A percentile compares a stretch with the other conserved stretches of the same genome.
Conservation (phyloP, 257 asterid genomes). For the Fraxinus cuspidata region DNA sequence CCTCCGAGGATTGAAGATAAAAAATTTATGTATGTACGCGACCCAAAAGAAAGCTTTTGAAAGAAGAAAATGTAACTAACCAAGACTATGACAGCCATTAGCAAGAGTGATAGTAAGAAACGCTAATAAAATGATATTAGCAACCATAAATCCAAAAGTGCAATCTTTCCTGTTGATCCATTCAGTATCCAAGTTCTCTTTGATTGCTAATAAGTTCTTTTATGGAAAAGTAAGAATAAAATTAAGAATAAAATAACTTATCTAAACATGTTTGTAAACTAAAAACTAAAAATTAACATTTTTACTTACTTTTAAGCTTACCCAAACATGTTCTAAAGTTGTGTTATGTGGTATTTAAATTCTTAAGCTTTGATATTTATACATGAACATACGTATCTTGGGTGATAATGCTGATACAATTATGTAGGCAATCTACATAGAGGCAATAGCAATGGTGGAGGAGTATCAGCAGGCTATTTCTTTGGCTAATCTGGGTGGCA, state of each 20-base stretch:
- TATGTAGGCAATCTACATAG: conserved; percentile 76
- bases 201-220: background rate
- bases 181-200: background rate
- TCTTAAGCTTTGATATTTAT: background rate
- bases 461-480: conserved; percentile 90
- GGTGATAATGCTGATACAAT: conserved; percentile 13
- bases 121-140: too few species aligned
- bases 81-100: too few species aligned
- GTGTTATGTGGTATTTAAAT: conserved; percentile 14
- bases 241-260: background rate
- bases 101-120: too few species aligned
- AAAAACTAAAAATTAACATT: background rate
- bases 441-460: conserved; percentile 93
- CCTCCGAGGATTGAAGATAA: background rate
- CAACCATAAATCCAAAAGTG: background rate
- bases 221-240: background rate
- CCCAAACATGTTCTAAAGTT: background rate
- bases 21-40: background rate
- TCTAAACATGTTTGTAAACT: background rate
- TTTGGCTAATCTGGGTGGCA: conserved; percentile 64
- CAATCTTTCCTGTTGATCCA: background rate
- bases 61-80: too few species aligned
- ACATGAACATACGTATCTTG: background rate
- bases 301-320: too few species aligned
- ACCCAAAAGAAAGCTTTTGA: background rate